Base-by-base conservation (phyloP, 2,329 filamentous ascomycete genomes). In the Byssoonygena ceratinophila region DNA sequence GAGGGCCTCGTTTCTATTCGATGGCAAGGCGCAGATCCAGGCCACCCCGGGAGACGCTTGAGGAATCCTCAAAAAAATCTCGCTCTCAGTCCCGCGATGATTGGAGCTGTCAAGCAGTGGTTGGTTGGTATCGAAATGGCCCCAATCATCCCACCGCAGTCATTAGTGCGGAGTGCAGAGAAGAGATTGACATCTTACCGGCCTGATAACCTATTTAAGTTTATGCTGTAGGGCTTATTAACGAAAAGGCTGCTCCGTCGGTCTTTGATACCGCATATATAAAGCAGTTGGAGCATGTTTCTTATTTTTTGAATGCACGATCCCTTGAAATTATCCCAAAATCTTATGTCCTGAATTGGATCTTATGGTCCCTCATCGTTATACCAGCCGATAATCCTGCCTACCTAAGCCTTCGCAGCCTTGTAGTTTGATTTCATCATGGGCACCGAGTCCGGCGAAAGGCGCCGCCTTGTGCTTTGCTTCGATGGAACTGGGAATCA, bases 401-500 rank as follows among this genome's bases (percentile, higher is more conserved):
- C n/a, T n/a, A n/a, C n/a, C n/a, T n/a, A n/a, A n/a, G n/a, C n/a
- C n/a, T n/a, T n/a, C n/a, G n/a, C n/a, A n/a, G n/a, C n/a, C 40
- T 5, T 29, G 4, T 18, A 29, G 22, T 2, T n/a, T 29, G 12
- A 31, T 12, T 20, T n/a, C 32, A 45, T 9, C 20, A 51, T 51
- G 49, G 20, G 40, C 7, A 44, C 39, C 18, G 23, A 36, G 11
- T 2, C 31, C 4, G 20, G 32, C 20, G 49, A 44, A 51, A 12
- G 31, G 8, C 56, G 58, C 2, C 58, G 58, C 22, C 53, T 59
- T 25, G 58, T 58, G 16, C 58, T 59, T 14, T 59, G 58, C 44
- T 59, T 59, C 32, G 58, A 59, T 55, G 63, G 62, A 27, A 66
- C 63, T n/a, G 63, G 63, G 11, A 62, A 65, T 46, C 47, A 54